Evolutionary conservation across 352 stramenopile genomes (phyloP).

Genomic region (Phytophthora hybrid): DNA sequence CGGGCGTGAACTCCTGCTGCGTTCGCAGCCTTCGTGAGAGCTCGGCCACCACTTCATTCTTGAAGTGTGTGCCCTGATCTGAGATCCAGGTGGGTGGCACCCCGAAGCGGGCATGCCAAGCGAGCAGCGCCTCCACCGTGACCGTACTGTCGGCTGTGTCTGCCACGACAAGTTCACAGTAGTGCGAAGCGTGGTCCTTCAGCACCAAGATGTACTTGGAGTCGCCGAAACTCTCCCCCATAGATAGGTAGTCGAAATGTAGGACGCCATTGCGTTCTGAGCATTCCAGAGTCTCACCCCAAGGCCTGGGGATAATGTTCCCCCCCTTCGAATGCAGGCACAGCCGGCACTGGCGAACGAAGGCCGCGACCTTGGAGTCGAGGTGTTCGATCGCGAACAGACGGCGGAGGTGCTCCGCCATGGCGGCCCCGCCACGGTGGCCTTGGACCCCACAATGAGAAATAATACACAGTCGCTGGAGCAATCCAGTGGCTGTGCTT

Average conservation of each 20-base stretch:
- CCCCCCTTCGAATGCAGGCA: neutral
- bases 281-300: constrained; percentile 4
- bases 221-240: neutral
- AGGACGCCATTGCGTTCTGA: constrained; percentile 2
- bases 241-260: constrained; percentile 1
- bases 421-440: neutral
- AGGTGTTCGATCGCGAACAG: neutral
- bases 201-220: constrained; percentile 35
- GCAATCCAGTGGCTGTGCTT: neutral
- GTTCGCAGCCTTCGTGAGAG: no score
- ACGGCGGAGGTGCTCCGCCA: neutral
- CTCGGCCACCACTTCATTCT: no score
- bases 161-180: constrained; percentile 33
- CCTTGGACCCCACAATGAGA: neutral
- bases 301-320: neutral
- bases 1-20: no score
- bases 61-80: no score
- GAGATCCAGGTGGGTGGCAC: no score
- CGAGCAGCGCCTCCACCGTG: no score
- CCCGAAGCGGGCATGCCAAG: no score
- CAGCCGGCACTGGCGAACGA: neutral
- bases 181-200: constrained; percentile 30
- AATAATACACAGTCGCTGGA: neutral
- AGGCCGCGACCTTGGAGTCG: neutral
- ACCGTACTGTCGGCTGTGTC: neutral